Percentiles rank a stretch among this genome's conserved stretches.
Conservation (phyloP, 257 asterid genomes). For the Parsonsia alboflavescens region DNA sequence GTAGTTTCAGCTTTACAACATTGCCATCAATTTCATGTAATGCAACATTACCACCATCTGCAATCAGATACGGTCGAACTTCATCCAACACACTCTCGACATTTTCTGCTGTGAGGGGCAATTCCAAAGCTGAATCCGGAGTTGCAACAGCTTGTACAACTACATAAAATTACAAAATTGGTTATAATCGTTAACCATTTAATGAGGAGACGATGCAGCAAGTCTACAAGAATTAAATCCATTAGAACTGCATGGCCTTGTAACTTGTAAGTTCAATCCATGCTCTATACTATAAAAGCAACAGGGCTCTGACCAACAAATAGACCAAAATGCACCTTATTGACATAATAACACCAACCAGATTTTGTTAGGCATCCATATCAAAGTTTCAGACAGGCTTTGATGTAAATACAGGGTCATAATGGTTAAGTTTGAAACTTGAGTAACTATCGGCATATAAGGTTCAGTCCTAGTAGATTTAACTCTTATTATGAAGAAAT, state of each 20-base stretch:
- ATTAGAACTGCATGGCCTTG: neutral
- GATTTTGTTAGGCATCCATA: neutral
- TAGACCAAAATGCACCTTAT: neutral
- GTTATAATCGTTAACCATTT: neutral
- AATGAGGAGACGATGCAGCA: neutral
- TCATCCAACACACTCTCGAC: conserved; percentile 90
- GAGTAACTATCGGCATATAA: neutral
- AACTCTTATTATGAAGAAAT: neutral
- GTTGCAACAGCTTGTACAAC: conserved; percentile 71
- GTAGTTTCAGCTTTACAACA: conserved; percentile 75
- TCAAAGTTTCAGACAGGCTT: neutral
- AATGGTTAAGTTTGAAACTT: neutral
- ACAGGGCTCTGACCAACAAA: neutral
- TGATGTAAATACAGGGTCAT: neutral
- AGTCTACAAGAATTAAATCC: no score
- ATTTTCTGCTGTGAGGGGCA: conserved; percentile 87
- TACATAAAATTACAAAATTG: conserved; percentile 17
- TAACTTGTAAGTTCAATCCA: neutral
- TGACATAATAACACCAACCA: neutral
- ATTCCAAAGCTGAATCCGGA: conserved; percentile 56
- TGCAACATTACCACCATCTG: conserved; percentile 98
- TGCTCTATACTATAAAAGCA: neutral
- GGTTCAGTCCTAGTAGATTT: neutral
- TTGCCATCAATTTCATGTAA: conserved; percentile 93
- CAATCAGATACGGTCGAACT: conserved; percentile 81